Percentiles rank a stretch among this genome's conserved stretches.
These are phyloP conservation scores for Mrakia gelida DNA, from an alignment of 768 basidiomycete genomes.

Conservation along the genomic window DNA sequence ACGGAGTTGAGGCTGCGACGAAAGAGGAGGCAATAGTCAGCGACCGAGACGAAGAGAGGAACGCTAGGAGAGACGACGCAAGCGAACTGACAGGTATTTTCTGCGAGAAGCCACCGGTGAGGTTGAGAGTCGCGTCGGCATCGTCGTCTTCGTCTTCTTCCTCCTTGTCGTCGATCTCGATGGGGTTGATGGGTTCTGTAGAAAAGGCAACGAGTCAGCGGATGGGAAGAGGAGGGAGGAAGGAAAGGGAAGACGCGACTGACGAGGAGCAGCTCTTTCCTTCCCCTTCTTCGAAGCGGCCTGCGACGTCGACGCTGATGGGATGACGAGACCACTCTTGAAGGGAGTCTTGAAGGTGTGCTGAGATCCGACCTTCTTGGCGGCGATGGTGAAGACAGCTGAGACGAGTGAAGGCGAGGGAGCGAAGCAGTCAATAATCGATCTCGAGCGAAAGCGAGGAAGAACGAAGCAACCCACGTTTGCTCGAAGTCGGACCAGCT, in stretches of 20 bases:
- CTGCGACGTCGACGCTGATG: background rate
- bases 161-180: background rate
- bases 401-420: background rate
- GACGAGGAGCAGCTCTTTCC: constrained; percentile 5
- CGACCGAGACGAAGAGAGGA: background rate
- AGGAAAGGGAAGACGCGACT: background rate
- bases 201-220: background rate
- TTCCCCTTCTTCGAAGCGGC: background rate
- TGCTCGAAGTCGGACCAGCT: background rate
- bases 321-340: background rate
- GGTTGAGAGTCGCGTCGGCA: background rate
- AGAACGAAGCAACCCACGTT: background rate
- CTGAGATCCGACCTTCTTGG: background rate
- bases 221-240: too few species aligned
- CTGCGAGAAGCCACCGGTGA: constrained; percentile 16
- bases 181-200: background rate
- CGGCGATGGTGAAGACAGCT: background rate
- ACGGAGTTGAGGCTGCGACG: background rate
- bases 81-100: constrained; percentile 15
- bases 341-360: background rate
- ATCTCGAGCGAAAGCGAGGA: background rate
- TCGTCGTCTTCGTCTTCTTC: background rate
- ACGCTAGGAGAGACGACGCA: background rate
- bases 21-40: background rate
- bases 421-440: background rate